Evolutionary conservation across 2,329 filamentous ascomycete species (phyloP), one percentile per base, ranked within the genome.

Genomic region (Apiospora malaysiana): DNA sequence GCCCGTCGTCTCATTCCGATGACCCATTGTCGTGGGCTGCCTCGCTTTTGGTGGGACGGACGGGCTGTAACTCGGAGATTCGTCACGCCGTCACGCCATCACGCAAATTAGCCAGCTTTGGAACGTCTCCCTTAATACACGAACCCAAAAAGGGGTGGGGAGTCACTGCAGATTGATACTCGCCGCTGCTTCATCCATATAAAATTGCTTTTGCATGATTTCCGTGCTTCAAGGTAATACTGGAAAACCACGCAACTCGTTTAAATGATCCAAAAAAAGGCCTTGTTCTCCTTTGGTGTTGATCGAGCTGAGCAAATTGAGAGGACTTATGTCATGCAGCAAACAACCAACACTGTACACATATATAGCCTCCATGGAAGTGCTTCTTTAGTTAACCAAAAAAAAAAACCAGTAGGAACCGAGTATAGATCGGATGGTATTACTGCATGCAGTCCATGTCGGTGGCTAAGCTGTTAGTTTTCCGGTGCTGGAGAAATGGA

Each of bases 1-100:
- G 27, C 27, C 51, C 27, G 51, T 27, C 25, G 51, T 59, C 49
- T 56, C 49, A 56, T 56, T 56, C 49, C 23, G 14, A 56, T 18
- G 49, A 18, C 49, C 49, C 49, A 56, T 56, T 25, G 49, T 32
- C 51, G 51, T 59, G 51, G 51, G 51, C 51, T 59, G 51, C 51
- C 27, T 59, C 51, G 27, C 51, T 59, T 59, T 59, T 59, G 51
- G 51, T 59, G 51, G 51, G 27, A 59, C 51, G 25, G 25, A 59
- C 27, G 51, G 51, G 51, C 51, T 59, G 51, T 37, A 59, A 59
- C 51, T 59, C 51, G 51, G 51, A 59, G 27, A 59, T 59, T 59
- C 51, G 27, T 59, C 51, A 59, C 51, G 27, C 51, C 51, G 27
- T 59, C 51, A 59, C 51, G 51, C 51, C 51, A 59, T 59, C 51